Evolutionary conservation across 2,329 filamentous ascomycete species (phyloP).

Genomic region (Sporothrix euskadiensis): DNA sequence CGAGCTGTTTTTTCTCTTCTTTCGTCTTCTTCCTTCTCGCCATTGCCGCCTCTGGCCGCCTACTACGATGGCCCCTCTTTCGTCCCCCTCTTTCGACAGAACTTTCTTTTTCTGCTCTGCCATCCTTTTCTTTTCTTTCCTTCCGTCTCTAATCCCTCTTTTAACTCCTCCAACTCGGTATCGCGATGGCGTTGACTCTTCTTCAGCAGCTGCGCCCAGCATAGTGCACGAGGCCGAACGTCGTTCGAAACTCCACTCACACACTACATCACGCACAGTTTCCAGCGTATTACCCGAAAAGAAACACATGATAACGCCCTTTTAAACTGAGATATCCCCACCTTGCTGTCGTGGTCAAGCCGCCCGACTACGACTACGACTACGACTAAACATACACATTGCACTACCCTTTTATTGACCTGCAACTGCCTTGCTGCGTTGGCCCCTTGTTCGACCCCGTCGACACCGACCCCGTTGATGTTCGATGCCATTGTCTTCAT

Average conservation of each 20-base stretch:
- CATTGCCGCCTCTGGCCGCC: not conserved
- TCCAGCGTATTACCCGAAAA: not conserved
- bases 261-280: not conserved
- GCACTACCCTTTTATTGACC: not conserved
- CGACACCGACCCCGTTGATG: not conserved
- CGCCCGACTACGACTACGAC: not conserved
- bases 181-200: not conserved
- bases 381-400: no score
- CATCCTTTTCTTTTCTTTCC: not conserved
- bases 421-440: constrained; percentile 9
- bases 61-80: not conserved
- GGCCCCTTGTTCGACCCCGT: not conserved
- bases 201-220: not conserved
- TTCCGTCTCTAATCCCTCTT: not conserved
- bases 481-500: not conserved
- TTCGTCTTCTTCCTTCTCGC: not conserved
- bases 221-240: constrained; percentile 14
- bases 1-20: not conserved
- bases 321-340: not conserved
- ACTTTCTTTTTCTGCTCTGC: not conserved
- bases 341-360: not conserved
- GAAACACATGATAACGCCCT: constrained; percentile 22
- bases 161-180: not conserved
- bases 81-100: not conserved
- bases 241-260: constrained; percentile 20